Evolutionary conservation across 257 asterid species (phyloP), one percentile per base, ranked within the genome.

Genomic region (Solanum gracilifrons): DNA sequence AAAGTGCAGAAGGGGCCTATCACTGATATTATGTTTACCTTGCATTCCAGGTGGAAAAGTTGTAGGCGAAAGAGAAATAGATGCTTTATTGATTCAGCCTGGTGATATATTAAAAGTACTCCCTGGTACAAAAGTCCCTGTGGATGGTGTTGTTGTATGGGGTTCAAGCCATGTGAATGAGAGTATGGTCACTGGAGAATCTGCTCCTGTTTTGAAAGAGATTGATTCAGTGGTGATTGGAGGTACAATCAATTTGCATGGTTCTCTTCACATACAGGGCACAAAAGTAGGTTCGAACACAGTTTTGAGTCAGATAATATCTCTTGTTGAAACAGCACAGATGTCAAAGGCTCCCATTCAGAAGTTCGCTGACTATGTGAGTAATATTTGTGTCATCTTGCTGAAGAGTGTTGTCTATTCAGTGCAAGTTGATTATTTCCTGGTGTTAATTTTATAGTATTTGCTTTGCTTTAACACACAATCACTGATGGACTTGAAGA

Each of bases 291-390:
- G 99, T 82, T 96, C 99, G 43, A 93, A 94, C 92, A 96, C 99
- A 37, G 95, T 97, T 82, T 88, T 97, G 93, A 97, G 98, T 95
- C 99, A 97, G 93, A 97, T 97, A 88, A 97, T 97, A 89, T 92
- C 98, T 87, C 92, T 97, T 90, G 99, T 97, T 92, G 99, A 97
- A 97, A 92, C 98, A 23, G 99, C 99, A 3, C 99, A 97, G 94
- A 97, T 97, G 99, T 97, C 99, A 83, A 96, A 96, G 91, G 99
- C 99, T 83, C 99, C 99, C 85, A 97, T 97, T 91, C 99, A 97
- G 88, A 96, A 96, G 92, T 97, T 95, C 76, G 99, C 99, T 5
- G 99, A 97, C 86, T 94, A 83, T 91, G 99, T 97, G 89, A 97
- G 99, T 93, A 85, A 73, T 32, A 71, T 85, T 85, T 64, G 43